Evolutionary conservation across 108 stramenopile species (phyloP), one percentile per base, ranked within the genome.

Genomic region (Discostella stelligeroides): DNA sequence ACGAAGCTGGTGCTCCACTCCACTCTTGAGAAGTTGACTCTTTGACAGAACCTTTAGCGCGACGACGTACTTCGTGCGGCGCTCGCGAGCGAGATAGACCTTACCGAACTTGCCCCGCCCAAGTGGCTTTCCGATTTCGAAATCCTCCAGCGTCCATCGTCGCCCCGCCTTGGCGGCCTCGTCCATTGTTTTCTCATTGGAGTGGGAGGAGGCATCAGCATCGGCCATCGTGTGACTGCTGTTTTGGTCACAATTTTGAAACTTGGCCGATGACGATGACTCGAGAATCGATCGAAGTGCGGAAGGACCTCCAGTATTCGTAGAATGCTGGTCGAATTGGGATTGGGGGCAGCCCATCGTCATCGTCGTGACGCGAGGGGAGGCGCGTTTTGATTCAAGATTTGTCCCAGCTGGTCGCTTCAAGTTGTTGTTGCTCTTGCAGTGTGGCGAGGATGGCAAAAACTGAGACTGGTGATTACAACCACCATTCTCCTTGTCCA

Each of bases 51-150:
- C 98, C 75, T 98, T 99, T 76, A 99, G 85, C 41, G 99, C 99
- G n/a, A 99, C 97, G 68, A 98, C 97, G 85, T 95, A 98, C 68
- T 97, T 91, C 70, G 86, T 88, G 20, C 70, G 64, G 48, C 91
- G 93, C 71, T 98, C 97, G 30, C 98, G 86, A 7, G 98, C 98
- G 27, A 99, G 86, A 74, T 99, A 99, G 23, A 99, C 99, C 59
- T 89, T 85, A 5, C 92, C 96, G 73, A 99, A 99, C 75, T 99
- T 99, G 9, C 99, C 99, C 37, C 88, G 62, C 1, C 99, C 99
- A 37, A 99, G 94, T 0, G 97, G 97, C 55, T 92, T 88, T n/a
- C 99, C 99, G 70, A 99, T 97, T 66, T 98, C 98, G 70, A 99
- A 99, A 78, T 98, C 97, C 28, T 93, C 63, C 46, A 99, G 85